Base-by-base conservation (phyloP, 805 yeast genomes). In the Torulaspora microellipsoides region DNA sequence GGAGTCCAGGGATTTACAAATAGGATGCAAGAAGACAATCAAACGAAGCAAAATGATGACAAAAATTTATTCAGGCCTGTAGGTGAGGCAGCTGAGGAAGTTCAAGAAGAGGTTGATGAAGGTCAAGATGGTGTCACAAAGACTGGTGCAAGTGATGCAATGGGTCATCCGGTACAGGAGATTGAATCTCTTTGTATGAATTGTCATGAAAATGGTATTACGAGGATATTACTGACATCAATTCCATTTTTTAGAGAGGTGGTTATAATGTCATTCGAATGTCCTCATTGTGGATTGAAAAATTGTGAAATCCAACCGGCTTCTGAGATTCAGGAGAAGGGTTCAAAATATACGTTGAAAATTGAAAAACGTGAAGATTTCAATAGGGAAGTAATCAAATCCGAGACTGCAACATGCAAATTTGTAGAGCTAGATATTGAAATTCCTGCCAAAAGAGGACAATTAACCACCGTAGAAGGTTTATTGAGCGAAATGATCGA, bases 261-360 rank as follows among this genome's bases (percentile, higher is more conserved):
- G 40, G 85, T 93, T 40, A 64, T 93, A 45, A 91, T 93, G 95
- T 89, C 97, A 1, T 93, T 93, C 65, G 86, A 82, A 53, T 93
- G 99, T 67, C 91, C 93, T 23, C 97, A 90, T 66, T 93, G 99
- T 71, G 86, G 87, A 0, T 80, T 87, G 62, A 85, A 83, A 62
- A 91, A 88, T 72, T 78, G 87, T 31, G 99, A 93, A 68, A 78
- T 93, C 54, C 99, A 93, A 71, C 85, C 97, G n/a, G 99, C 99
- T 5, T 81, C 93, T 4, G 78, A 78, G 43, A 88, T 93, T 50
- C 95, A 91, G 56, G 91, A 84, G 55, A 86, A 85, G 66, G 99
- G 99, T 28, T 66, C 83, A 15, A 77, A 80, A 56, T 86, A 85
- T 64, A 69, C 76, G 23, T 68, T 90, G 49, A 80, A 80, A 60